Base-by-base conservation (phyloP, 441 rosid genomes). In the Corymbia citriodora region DNA sequence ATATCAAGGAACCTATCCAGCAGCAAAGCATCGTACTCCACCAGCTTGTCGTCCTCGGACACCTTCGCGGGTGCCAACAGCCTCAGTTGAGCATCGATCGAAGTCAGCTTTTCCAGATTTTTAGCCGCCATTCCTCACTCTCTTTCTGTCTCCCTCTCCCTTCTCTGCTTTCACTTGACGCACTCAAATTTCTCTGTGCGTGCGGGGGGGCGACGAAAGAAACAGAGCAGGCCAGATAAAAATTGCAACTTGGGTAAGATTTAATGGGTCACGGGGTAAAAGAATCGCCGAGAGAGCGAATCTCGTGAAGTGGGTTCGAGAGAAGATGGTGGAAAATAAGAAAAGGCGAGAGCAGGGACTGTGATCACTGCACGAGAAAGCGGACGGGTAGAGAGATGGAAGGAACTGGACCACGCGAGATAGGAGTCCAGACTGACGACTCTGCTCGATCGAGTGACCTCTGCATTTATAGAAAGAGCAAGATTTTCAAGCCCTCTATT, bases 1-100 rank as follows among this genome's bases (percentile, higher is more conserved):
- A 89, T 89, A 74, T 89, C 91, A 81, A 89, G 91, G 88, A 89
- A 89, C 15, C 91, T 72, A 70, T 89, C 91, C 83, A 89, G 82
- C 49, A 89, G 88, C 82, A 89, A 63, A 6, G 91, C 85, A 14
- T 89, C 88, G 89, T 89, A 89, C 65, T 89, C 91, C 52, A 86
- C 86, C 63, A 89, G 91, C 91, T 86, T 86, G 83, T 88, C 83
- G 61, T 87, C 88, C 68, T 87, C 88, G 70, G 88, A 87, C 8
- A 87, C 88, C 70, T 87, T 87, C 63, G 50, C 50, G 14, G 88
- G 88, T 52, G 88, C 88, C 88, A 87, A 55, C 61, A 87, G 70
- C 70, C 88, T 87, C 88, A 87, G 45, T 5, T 87, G 88, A 45
- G 88, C 88, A 87, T 87, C 88, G 65, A 87, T 87, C 88, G 88